Conservation (phyloP, 176 grass and related monocot genomes). For the Otatea glauca region DNA sequence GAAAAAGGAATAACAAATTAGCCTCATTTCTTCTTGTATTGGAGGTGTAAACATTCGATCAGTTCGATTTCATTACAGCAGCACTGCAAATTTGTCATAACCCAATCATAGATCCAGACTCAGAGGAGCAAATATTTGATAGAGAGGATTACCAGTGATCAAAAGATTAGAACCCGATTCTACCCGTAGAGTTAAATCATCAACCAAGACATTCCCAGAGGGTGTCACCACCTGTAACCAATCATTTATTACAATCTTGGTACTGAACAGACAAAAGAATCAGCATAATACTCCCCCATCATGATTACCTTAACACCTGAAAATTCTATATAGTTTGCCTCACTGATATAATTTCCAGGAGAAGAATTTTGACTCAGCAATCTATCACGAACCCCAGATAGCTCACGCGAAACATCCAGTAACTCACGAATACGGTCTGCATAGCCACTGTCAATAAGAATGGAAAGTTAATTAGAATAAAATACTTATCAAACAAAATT, state of each 20-base stretch:
- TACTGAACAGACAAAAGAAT: constrained; percentile 2
- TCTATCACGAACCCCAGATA: constrained; percentile 60
- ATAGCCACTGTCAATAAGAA: constrained; percentile 73
- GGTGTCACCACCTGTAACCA: constrained; percentile 92
- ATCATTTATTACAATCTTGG: constrained; percentile 44
- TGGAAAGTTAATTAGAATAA: constrained; percentile 33
- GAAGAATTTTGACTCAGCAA: constrained; percentile 52
- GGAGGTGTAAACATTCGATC: too few species aligned
- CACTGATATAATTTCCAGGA: constrained; percentile 74
- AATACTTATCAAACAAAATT: not conserved
- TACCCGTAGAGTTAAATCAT: constrained; percentile 78
- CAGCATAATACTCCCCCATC: not conserved
- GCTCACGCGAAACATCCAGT: constrained; percentile 77
- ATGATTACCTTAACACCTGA: constrained; percentile 84
- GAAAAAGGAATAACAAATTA: too few species aligned
- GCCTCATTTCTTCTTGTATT: too few species aligned
- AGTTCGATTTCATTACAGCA: too few species aligned
- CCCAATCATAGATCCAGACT: too few species aligned
- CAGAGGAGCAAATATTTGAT: too few species aligned
- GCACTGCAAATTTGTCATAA: too few species aligned
- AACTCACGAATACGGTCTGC: constrained; percentile 92
- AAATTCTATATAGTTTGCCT: constrained; percentile 97
- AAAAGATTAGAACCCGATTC: constrained; percentile 98
- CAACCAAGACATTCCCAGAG: constrained; percentile 84
- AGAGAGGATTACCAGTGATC: constrained; percentile 75